phyloP scores from a whole-genome alignment of 2,329 filamentous ascomycete genomes.

The Alternaria tenuissima region DNA sequence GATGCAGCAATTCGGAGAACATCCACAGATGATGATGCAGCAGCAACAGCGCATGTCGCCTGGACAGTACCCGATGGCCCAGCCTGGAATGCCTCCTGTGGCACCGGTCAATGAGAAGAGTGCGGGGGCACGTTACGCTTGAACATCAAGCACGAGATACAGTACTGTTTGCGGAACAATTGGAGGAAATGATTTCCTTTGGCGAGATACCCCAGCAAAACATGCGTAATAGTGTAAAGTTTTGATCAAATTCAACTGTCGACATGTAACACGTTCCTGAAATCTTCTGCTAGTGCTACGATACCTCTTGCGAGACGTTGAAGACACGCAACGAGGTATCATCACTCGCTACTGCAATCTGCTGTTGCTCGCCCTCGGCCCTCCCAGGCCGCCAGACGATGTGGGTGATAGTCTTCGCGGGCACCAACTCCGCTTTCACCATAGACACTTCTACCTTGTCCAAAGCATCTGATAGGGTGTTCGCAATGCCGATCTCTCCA shows the following conservation, averaged over 20 bases:
- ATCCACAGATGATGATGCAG: constrained; percentile 8
- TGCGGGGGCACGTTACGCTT: constrained; percentile 26
- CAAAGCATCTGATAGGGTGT: constrained; percentile 8
- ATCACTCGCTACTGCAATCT: constrained; percentile 54
- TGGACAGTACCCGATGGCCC: constrained; percentile 5
- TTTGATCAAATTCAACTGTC: neutral
- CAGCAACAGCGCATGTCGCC: constrained; percentile 13
- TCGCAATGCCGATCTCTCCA: constrained; percentile 36
- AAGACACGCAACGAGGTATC: constrained; percentile 52
- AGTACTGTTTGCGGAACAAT: neutral
- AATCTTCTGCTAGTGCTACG: neutral
- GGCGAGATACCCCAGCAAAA: constrained; percentile 13
- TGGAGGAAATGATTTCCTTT: neutral
- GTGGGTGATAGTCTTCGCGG: constrained; percentile 44
- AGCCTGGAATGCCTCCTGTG: neutral
- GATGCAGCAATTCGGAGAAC: constrained; percentile 6
- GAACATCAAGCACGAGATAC: neutral
- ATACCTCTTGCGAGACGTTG: constrained; percentile 18
- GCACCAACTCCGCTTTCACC: constrained; percentile 24
- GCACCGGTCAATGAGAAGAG: constrained; percentile 30
- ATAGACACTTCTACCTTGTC: constrained; percentile 26
- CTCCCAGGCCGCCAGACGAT: constrained; percentile 43
- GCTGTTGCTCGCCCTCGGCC: constrained; percentile 17
- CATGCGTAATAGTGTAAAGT: constrained; percentile 2
- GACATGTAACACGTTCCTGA: neutral